Base-by-base conservation (phyloP, 345 rosid genomes). In the Populus ilicifolia region DNA sequence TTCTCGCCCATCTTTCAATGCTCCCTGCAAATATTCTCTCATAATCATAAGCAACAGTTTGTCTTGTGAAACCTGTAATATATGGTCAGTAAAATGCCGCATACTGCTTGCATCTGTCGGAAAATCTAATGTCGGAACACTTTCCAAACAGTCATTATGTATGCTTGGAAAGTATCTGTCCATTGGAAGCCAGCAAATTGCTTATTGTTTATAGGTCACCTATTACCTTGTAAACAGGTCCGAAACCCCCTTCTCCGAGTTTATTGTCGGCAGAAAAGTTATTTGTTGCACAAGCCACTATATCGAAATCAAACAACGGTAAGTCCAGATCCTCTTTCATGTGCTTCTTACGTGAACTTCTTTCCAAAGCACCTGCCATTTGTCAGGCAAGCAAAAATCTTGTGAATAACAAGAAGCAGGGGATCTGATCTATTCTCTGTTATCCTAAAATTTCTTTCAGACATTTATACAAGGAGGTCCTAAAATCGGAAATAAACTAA, bases 1-100 rank as follows among this genome's bases (percentile, higher is more conserved):
- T 78, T 86, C 87, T 66, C 72, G 83, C 21, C 88, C 87, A 79
- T 82, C 77, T 30, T 23, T 36, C 2, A 88, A 73, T 17, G 44
- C 77, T 8, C 91, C 89, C 89, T 63, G 63, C 6, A 36, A 36
- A 36, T 5, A 36, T 5, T 36, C 8, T 5, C 7, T 36, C 8
- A 9, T 41, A 5, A 41, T 41, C 9, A 8, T n/a, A 18, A 54
- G 62, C 23, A 54, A 16, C 7, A 36, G 35, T 33, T 36, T 36
- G 39, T 36, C 8, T 36, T 6, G 8, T 36, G 39, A 6, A 36
- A 36, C 7, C 39, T 36, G 39, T 36, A 36, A 5, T 36, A 36
- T 5, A 54, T 1, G 35, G 35, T 33, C 5, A 5, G 35, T 33
- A 33, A 5, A 33, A 33, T 33, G 35, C 35, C 35, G 35, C 35